Percentiles rank a stretch among this genome's conserved stretches.
These are phyloP conservation scores for Prunus campanulata DNA, from an alignment of 306 rosid species.

Conservation along the genomic window DNA sequence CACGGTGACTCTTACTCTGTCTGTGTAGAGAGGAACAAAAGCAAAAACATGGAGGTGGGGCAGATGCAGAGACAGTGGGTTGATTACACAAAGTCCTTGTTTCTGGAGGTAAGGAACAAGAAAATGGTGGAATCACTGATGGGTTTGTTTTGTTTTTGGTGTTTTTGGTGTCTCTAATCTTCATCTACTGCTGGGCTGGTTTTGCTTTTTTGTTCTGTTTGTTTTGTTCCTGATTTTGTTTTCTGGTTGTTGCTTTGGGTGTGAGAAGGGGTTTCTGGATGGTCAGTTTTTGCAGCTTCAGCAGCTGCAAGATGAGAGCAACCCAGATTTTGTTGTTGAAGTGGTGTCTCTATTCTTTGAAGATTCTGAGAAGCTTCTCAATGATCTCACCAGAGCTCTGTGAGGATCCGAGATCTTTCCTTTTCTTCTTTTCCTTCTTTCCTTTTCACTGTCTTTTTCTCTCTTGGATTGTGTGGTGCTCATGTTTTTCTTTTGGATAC, in stretches of 20 bases:
- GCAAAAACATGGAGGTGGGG: conserved; percentile 71
- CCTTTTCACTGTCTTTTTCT: neutral
- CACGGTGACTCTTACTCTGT: conserved; percentile 13
- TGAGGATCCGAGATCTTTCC: conserved; percentile 34
- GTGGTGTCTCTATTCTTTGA: conserved; percentile 92
- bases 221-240: conserved; percentile 13
- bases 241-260: conserved; percentile 1
- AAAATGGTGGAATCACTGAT: conserved; percentile 9
- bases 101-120: conserved; percentile 55
- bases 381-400: conserved; percentile 78
- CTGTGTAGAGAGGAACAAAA: conserved; percentile 24
- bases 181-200: conserved; percentile 16
- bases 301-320: conserved; percentile 96
- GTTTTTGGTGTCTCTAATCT: neutral
- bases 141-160: conserved; percentile 6
- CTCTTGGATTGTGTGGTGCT: conserved; percentile 1
- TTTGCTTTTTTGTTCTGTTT: conserved; percentile 17
- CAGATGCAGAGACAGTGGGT: conserved; percentile 91
- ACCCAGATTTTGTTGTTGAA: conserved; percentile 92
- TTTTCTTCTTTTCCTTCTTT: conserved; percentile 7
- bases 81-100: conserved; percentile 68
- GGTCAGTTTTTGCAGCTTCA: conserved; percentile 87
- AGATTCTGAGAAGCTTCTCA: conserved; percentile 94
- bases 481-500: conserved; percentile 6
- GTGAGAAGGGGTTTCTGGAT: conserved; percentile 72